A percentile compares a stretch with the other conserved stretches of the same genome.
Conservation (phyloP, 441 rosid genomes). For the Lepidium campestre region DNA sequence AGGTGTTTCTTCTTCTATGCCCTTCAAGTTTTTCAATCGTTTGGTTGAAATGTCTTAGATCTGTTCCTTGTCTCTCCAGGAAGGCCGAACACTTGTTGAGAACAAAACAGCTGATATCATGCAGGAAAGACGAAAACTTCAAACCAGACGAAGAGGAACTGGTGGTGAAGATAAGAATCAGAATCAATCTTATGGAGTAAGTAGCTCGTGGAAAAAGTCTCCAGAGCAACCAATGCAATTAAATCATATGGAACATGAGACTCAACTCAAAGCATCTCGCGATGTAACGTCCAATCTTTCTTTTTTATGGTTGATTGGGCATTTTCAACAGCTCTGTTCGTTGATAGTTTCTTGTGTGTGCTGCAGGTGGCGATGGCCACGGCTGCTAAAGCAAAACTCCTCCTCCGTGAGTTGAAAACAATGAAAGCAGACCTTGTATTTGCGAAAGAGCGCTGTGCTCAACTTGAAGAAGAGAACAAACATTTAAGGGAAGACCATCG, state of each 20-base stretch:
- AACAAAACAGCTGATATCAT: conserved; percentile 69
- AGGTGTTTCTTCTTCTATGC: conserved; percentile 35
- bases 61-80: conserved; percentile 37
- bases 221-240: conserved; percentile 28
- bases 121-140: conserved; percentile 67
- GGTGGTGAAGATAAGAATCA: conserved; percentile 28
- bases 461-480: conserved; percentile 88
- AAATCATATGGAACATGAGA: conserved; percentile 54
- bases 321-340: background rate
- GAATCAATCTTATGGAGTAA: conserved; percentile 28
- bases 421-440: conserved; percentile 90
- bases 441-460: conserved; percentile 76
- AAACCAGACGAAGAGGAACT: conserved; percentile 58
- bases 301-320: background rate
- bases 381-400: conserved; percentile 94
- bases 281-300: conserved; percentile 62
- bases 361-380: conserved; percentile 95
- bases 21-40: background rate
- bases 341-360: conserved; percentile 63
- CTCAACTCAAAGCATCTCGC: conserved; percentile 98
- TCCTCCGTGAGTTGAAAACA: conserved; percentile 87
- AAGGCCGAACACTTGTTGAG: conserved; percentile 71
- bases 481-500: conserved; percentile 80
- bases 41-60: background rate
- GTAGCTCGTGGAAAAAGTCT: conserved; percentile 42